Percentiles rank a stretch among this genome's conserved stretches.
These are phyloP conservation scores for Hypericum androsaemum DNA, from an alignment of 345 rosid genomes.

Conservation along the genomic window DNA sequence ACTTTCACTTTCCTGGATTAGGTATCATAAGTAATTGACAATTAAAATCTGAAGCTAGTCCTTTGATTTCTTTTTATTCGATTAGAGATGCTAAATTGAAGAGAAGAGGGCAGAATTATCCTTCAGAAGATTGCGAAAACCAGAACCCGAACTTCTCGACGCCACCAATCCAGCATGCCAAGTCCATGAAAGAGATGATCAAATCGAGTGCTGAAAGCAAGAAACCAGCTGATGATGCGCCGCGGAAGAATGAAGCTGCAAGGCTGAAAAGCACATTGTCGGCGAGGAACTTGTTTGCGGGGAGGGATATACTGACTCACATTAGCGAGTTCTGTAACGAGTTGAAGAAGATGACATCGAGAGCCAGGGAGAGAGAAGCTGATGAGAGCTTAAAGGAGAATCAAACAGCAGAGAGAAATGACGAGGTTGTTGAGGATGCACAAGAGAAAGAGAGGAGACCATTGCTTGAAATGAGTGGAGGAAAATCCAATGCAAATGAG, in stretches of 20 bases:
- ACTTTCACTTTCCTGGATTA: too few species aligned
- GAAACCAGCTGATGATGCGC: constrained; percentile 16
- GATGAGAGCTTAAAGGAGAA: constrained; percentile 23
- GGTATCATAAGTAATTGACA: too few species aligned
- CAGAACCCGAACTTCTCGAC: constrained; percentile 53
- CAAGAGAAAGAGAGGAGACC: constrained; percentile 55
- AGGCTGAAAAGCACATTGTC: constrained; percentile 62
- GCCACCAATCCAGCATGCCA: constrained; percentile 34
- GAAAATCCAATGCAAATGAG: constrained; percentile 23
- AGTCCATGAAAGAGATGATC: constrained; percentile 36
- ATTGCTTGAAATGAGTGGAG: constrained; percentile 34
- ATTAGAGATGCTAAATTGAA: constrained; percentile 40
- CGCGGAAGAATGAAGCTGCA: constrained; percentile 30
- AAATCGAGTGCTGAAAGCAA: constrained; percentile 55
- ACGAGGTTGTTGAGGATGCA: constrained; percentile 16
- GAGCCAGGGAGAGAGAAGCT: constrained; percentile 55
- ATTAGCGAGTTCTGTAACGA: constrained; percentile 76
- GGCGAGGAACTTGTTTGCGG: constrained; percentile 68
- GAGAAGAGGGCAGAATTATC: constrained; percentile 43
- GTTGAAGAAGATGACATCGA: constrained; percentile 64
- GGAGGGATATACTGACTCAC: constrained; percentile 66
- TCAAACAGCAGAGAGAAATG: constrained; percentile 17
- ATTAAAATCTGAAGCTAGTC: too few species aligned
- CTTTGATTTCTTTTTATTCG: neutral
- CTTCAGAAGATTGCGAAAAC: constrained; percentile 53